These are phyloP conservation scores for Colletotrichum tabaci DNA, from an alignment of 2,329 filamentous ascomycete species.

Conservation along the genomic window DNA sequence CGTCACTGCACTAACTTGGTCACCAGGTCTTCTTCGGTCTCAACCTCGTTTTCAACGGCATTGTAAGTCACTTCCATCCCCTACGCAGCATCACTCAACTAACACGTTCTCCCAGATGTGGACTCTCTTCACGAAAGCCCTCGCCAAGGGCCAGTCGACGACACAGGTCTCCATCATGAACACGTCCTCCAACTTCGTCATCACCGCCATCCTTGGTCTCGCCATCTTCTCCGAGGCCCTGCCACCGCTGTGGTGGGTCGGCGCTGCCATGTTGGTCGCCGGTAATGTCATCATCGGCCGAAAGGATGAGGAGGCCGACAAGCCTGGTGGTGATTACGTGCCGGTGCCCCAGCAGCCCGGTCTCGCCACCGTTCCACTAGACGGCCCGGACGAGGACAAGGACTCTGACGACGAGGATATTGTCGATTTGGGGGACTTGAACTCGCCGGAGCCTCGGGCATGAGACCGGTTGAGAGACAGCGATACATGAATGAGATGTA, in stretches of 20 bases:
- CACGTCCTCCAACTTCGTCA: constrained; percentile 85
- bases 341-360: constrained; percentile 48
- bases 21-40: constrained; percentile 79
- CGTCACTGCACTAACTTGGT: constrained; percentile 13
- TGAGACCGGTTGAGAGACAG: background rate
- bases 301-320: constrained; percentile 68
- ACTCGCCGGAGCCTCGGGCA: constrained; percentile 31
- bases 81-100: background rate
- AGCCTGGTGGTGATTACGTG: constrained; percentile 48
- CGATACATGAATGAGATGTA: background rate
- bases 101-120: constrained; percentile 73
- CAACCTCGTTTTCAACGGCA: constrained; percentile 81
- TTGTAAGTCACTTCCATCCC: constrained; percentile 61
- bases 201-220: constrained; percentile 80
- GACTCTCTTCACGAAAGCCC: constrained; percentile 84
- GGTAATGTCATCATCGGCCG: constrained; percentile 85
- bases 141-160: constrained; percentile 81
- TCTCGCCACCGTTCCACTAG: constrained; percentile 17
- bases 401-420: constrained; percentile 53
- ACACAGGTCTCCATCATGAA: constrained; percentile 88
- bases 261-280: constrained; percentile 79
- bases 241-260: constrained; percentile 83
- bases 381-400: constrained; percentile 42
- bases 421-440: constrained; percentile 51
- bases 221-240: constrained; percentile 80